Base-by-base conservation (phyloP, 306 rosid species). In the Cucumis cinereus region DNA sequence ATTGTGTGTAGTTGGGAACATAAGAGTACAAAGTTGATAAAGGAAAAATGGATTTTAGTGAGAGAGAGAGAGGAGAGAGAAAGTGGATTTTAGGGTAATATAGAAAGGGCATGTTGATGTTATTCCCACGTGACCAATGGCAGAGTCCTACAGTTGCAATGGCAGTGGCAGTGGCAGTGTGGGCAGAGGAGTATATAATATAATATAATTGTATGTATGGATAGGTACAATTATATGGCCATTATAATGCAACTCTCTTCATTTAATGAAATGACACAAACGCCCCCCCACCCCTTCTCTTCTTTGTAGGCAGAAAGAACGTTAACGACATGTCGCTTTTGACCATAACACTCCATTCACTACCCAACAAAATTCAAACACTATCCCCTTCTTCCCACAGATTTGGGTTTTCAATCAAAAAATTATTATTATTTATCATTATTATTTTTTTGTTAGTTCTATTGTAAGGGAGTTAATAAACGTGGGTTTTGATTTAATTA, bases 251-350 rank as follows among this genome's bases (percentile, higher is more conserved):
- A 30, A 30, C 40, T 36, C 40, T 36, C 40, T 36, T 5, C 40
- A 6, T 36, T 36, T 36, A 6, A 6, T 6, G 8, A 36, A 56
- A 56, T 1, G 7, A 19, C 10, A 54, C 1, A 56, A 56, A 20
- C 0, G 14, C 15, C 43, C 19, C 6, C 0, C 2, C 15, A 22
- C 19, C 6, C 0, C 2, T 11, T 26, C 30, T 8, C 2, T 52
- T 17, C 17, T 7, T 30, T 61, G 43, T 0, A 69, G 74, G 74
- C 74, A 69, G 74, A 69, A 69, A 14, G 74, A 69, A 69, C 38
- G 57, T 69, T 69, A 9, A 47, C 56, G 74, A 69, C 74, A 69
- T 69, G 40, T 69, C 74, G 36, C 56, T 69, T 43, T 69, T 69
- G 45, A 69, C 56, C 56, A 45, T 10, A 36, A 16, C 2, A 30